Conservation (phyloP, 2,329 filamentous ascomycete species). For the Whalleya microplaca region DNA sequence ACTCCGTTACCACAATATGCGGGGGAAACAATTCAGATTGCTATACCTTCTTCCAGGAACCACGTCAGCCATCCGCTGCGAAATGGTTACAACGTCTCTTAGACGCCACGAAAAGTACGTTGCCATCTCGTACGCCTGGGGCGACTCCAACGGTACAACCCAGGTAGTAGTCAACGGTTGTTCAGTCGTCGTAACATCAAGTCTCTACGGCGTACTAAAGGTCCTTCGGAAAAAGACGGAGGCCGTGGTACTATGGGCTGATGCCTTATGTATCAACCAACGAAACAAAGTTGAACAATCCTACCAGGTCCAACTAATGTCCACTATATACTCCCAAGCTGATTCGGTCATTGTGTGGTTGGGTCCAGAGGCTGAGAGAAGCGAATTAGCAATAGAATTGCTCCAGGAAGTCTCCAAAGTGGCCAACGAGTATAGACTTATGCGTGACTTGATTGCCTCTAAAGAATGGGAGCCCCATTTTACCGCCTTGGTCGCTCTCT, state of each 20-base stretch:
- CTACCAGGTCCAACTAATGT: conserved; percentile 21
- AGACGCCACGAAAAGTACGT: no score
- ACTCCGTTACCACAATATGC: no score
- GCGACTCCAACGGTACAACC: no score
- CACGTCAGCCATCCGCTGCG: no score
- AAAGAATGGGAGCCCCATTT: conserved; percentile 5
- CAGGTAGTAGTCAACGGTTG: no score
- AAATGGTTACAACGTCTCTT: no score
- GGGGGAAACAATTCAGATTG: no score
- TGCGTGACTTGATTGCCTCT: conserved; percentile 15
- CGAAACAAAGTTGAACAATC: conserved; percentile 15
- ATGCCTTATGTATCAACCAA: conserved; percentile 36
- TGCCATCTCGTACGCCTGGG: no score
- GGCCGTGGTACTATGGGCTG: conserved; percentile 29
- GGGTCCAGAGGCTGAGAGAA: no score
- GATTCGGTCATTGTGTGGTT: no score
- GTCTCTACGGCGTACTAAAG: conserved; percentile 26
- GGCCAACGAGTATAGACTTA: background rate
- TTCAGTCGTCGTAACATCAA: conserved; percentile 13
- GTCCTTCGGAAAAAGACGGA: conserved; percentile 14
- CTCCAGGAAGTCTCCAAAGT: conserved; percentile 5
- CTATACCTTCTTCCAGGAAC: no score
- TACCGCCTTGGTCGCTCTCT: conserved; percentile 34
- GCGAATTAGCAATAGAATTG: conserved; percentile 27
- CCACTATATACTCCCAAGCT: no score